Evolutionary conservation across 495 filamentous ascomycete species (phyloP).

Genomic region (Alectoria sarmentosa): DNA sequence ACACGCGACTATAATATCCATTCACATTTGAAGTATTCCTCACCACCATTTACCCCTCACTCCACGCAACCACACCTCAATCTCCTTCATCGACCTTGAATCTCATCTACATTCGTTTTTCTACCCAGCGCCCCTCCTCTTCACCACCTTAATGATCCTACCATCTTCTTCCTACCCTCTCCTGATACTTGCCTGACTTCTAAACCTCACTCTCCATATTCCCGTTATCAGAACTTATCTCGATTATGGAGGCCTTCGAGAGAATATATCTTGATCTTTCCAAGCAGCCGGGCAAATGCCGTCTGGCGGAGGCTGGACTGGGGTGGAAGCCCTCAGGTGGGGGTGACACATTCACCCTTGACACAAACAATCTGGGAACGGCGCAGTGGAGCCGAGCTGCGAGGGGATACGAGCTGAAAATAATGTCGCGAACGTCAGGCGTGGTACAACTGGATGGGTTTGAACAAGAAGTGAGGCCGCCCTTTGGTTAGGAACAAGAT

Average conservation of each 20-base stretch:
- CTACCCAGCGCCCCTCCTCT: not conserved
- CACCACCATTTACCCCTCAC: not conserved
- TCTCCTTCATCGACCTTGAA: not conserved
- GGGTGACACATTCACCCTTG: slow-evolving; percentile 87
- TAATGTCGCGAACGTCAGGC: slow-evolving; percentile 71
- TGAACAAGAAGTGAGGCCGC: slow-evolving; percentile 65
- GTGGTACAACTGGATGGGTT: slow-evolving; percentile 95
- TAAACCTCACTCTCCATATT: not conserved
- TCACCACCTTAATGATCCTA: not conserved
- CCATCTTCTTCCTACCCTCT: not conserved
- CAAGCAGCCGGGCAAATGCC: slow-evolving; percentile 80
- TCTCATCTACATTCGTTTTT: not conserved
- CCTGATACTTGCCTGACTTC: not conserved
- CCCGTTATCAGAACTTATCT: not conserved
- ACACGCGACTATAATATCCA: not conserved
- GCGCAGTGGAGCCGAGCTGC: slow-evolving; percentile 96
- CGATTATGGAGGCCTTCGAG: slow-evolving; percentile 79
- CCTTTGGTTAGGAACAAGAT: not conserved
- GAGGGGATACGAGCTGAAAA: slow-evolving; percentile 87
- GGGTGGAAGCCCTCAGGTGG: slow-evolving; percentile 88
- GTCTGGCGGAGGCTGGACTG: slow-evolving; percentile 84
- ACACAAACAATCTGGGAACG: slow-evolving; percentile 67
- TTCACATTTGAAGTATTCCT: not conserved
- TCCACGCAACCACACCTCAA: not conserved
- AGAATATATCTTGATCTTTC: slow-evolving; percentile 93